Base-by-base conservation (phyloP, 139 green algal genomes). In the Ettlia oleoabundans region DNA sequence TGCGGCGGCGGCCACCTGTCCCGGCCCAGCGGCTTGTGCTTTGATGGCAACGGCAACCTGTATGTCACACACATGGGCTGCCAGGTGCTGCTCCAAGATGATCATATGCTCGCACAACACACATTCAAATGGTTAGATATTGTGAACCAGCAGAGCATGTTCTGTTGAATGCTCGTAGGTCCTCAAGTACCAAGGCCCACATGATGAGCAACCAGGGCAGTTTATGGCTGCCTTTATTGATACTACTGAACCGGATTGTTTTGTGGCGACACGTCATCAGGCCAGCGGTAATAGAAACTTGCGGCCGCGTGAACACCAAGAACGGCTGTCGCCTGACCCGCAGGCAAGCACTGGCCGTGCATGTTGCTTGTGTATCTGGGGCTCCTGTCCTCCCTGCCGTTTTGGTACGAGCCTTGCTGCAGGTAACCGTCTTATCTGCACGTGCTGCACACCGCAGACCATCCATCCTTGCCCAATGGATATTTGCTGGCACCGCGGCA, bases 11-110 rank as follows among this genome's bases (percentile, higher is more conserved):
- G 32, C 2, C 24, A 1, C 22, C 70, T 78, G 30, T 78, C 70
- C 15, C 70, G 70, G 38, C 70, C 70, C 70, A 65, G 70, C 47
- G 70, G 70, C 22, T 30, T 78, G 43, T 78, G 70, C 70, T 78
- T 78, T 47, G 70, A 78, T n/a, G 47, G 47, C 43, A 32, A 30
- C 0, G 70, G 70, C 30, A 47, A 78, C 47, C 70, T 78, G 43
- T 78, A 47, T 30, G 70, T 78, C 30, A 65, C 43, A 19, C 42
- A 78, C 70, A 78, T 65, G 43, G 70, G n/a, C 1, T 10, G n/a
- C 3, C 70, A 77, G 70, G 70, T 77, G 42, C 61, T 67, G 61
- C 61, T 9, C 26, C 9, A n/a, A n/a, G n/a, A n/a, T n/a, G n/a
- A n/a, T n/a, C 35, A n/a, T 33, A n/a, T 9, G 8, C 22, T 19